Conservation (phyloP, 1,139 yeast genomes). For the Pichia sp. region DNA sequence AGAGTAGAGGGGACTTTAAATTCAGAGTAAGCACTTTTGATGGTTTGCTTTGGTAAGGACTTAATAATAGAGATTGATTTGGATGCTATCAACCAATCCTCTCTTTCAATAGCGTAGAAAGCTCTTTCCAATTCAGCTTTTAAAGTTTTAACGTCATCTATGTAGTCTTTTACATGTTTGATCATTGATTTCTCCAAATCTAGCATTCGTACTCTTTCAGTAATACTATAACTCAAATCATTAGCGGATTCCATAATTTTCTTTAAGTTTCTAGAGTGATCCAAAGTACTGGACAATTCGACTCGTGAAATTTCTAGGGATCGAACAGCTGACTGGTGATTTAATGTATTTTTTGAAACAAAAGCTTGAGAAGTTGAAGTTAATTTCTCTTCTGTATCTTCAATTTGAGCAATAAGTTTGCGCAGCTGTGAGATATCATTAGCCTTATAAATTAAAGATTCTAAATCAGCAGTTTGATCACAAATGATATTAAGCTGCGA, state of each 20-base stretch:
- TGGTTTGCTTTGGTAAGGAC: constrained; percentile 45
- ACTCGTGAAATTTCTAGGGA: constrained; percentile 32
- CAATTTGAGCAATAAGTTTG: constrained; percentile 19
- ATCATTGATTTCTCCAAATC: constrained; percentile 70
- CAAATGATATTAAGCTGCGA: neutral
- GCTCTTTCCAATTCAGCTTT: constrained; percentile 62
- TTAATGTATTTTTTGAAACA: constrained; percentile 15
- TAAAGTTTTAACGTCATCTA: constrained; percentile 55
- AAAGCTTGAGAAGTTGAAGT: constrained; percentile 19
- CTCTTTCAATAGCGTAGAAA: constrained; percentile 55
- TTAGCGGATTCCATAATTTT: constrained; percentile 53
- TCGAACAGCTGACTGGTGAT: constrained; percentile 24
- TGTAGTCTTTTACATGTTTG: constrained; percentile 56
- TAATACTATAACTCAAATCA: constrained; percentile 56
- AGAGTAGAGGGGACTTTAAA: constrained; percentile 86
- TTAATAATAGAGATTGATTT: constrained; percentile 49
- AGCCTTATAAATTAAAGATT: constrained; percentile 15
- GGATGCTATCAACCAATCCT: constrained; percentile 71
- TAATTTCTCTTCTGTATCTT: constrained; percentile 19
- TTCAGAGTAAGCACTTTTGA: constrained; percentile 65
- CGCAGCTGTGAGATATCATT: constrained; percentile 18
- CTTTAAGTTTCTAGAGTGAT: constrained; percentile 37
- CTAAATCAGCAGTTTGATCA: constrained; percentile 1
- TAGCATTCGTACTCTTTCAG: constrained; percentile 59
- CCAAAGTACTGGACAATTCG: constrained; percentile 37